Evolutionary conservation across 1,139 yeast species (phyloP).

Genomic region (Candida neerlandica): DNA sequence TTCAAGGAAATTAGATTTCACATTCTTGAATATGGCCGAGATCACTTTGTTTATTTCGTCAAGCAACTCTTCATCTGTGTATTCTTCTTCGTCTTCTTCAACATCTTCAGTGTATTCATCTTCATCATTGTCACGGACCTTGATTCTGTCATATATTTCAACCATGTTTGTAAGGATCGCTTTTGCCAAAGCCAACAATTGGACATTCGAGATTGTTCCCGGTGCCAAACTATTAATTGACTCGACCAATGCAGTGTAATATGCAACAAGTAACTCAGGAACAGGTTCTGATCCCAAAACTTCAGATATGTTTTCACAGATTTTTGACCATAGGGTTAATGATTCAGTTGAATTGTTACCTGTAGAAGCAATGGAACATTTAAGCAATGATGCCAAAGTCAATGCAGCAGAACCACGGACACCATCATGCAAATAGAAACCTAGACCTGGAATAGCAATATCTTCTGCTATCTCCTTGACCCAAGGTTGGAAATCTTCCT

Average conservation of each 20-base stretch:
- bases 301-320: constrained; percentile 67
- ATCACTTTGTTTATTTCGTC: constrained; percentile 84
- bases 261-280: constrained; percentile 78
- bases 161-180: constrained; percentile 64
- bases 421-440: constrained; percentile 90
- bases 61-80: constrained; percentile 83
- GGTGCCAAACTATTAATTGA: constrained; percentile 70
- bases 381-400: constrained; percentile 75
- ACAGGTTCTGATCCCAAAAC: constrained; percentile 79
- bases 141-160: constrained; percentile 73
- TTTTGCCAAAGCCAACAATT: constrained; percentile 58
- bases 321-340: constrained; percentile 69
- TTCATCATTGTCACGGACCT: constrained; percentile 68
- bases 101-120: constrained; percentile 74
- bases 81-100: constrained; percentile 81
- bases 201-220: constrained; percentile 56
- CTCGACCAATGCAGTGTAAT: constrained; percentile 72
- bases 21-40: constrained; percentile 70
- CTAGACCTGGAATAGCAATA: constrained; percentile 84
- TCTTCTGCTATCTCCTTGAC: constrained; percentile 77
- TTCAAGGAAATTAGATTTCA: constrained; percentile 60
- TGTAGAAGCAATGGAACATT: constrained; percentile 67
- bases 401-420: constrained; percentile 90
- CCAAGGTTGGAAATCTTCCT: constrained; percentile 81
- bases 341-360: constrained; percentile 60